Evolutionary conservation across 2,329 filamentous ascomycete genomes (phyloP).

Genomic region (Fusarium sororula): DNA sequence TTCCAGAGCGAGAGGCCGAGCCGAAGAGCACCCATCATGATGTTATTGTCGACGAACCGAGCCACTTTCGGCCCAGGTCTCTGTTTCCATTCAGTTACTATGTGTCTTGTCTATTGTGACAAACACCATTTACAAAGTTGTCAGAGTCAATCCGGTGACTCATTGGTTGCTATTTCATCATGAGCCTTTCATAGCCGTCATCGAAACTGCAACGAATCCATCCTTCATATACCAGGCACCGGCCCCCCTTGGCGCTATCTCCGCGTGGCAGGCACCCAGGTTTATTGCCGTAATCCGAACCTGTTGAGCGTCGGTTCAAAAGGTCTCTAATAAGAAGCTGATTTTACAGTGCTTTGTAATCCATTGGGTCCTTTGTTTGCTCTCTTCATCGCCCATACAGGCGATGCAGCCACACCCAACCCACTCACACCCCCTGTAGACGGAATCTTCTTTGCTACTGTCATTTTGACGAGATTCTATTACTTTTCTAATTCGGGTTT

Average conservation of each 20-base stretch:
- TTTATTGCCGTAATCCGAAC: slow-evolving; percentile 30
- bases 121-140: not conserved
- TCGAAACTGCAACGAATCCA: slow-evolving; percentile 9
- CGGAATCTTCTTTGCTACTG: slow-evolving; percentile 13
- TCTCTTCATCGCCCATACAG: slow-evolving; percentile 7
- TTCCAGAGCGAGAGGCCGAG: slow-evolving; percentile 19
- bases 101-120: not conserved
- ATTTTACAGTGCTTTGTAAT: slow-evolving; percentile 34
- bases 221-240: not conserved
- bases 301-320: slow-evolving; percentile 2
- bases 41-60: slow-evolving; percentile 19
- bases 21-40: slow-evolving; percentile 18
- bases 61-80: not conserved
- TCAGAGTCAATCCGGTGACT: not conserved
- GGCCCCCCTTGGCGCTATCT: slow-evolving; percentile 15
- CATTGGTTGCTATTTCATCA: not conserved
- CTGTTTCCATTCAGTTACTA: not conserved
- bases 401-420: slow-evolving; percentile 25
- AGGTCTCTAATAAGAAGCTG: not conserved
- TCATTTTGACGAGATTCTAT: slow-evolving; percentile 20
- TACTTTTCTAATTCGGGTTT: slow-evolving; percentile 9
- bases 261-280: slow-evolving; percentile 11
- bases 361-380: slow-evolving; percentile 11
- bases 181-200: slow-evolving; percentile 17
- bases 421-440: not conserved